Percentiles rank a stretch among this genome's conserved stretches.
Evolutionary conservation across 176 grass and related monocot genomes (phyloP).

Genomic region (Areca catechu): DNA sequence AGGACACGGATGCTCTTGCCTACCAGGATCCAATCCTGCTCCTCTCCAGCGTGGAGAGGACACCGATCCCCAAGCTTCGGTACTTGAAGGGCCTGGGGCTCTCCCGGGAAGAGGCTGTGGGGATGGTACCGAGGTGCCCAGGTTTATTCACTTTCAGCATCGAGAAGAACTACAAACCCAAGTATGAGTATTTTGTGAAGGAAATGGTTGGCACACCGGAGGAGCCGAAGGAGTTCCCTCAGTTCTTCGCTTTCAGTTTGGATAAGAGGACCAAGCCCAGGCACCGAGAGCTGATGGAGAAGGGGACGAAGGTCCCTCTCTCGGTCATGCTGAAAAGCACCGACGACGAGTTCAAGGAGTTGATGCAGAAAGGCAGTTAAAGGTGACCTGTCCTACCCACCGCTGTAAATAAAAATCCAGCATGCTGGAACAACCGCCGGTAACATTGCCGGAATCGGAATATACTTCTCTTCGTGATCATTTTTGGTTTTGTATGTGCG

Average conservation of each 20-base stretch:
- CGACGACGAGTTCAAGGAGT: conserved; percentile 50
- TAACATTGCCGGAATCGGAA: no score
- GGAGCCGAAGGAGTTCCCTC: conserved; percentile 57
- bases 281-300: conserved; percentile 26
- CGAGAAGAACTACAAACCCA: conserved; percentile 53
- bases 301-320: conserved; percentile 29
- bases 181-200: conserved; percentile 37
- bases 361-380: background rate
- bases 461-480: no score
- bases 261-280: conserved; percentile 58
- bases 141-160: conserved; percentile 68
- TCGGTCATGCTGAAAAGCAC: conserved; percentile 52
- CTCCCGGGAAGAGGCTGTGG: conserved; percentile 31
- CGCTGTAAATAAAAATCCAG: no score
- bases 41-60: conserved; percentile 51
- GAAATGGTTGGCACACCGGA: conserved; percentile 27
- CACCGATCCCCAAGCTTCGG: conserved; percentile 56
- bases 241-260: conserved; percentile 80
- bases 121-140: conserved; percentile 37
- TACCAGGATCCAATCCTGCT: conserved; percentile 47
- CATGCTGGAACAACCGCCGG: no score
- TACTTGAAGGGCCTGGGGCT: conserved; percentile 34
- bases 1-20: conserved; percentile 24
- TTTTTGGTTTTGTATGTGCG: no score
- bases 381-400: no score